phyloP scores from a whole-genome alignment of 352 stramenopile species.

The Globisporangium echinulatum region DNA sequence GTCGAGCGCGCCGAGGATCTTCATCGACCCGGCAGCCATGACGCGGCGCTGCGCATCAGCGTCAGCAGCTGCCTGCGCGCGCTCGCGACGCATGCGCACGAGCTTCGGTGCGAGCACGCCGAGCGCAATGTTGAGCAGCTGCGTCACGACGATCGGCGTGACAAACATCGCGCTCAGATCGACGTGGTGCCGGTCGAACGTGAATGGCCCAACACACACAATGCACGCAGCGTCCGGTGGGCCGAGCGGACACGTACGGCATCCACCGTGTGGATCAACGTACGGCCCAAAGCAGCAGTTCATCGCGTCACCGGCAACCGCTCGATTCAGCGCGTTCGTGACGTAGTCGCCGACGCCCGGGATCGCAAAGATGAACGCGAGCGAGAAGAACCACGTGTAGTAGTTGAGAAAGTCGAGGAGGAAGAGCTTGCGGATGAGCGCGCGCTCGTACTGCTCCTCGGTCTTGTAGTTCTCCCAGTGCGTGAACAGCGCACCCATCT shows the following conservation, averaged over 20 bases:
- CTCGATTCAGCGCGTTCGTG: conserved; percentile 80
- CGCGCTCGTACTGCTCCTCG: conserved; percentile 78
- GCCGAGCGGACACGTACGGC: conserved; percentile 54
- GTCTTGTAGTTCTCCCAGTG: conserved; percentile 87
- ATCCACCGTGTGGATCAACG: conserved; percentile 63
- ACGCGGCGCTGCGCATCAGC: conserved; percentile 60
- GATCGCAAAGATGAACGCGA: conserved; percentile 86
- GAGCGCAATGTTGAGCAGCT: conserved; percentile 73
- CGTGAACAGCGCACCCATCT: conserved; percentile 77
- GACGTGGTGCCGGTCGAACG: conserved; percentile 81
- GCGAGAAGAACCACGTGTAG: conserved; percentile 89
- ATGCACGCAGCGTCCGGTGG: conserved; percentile 65
- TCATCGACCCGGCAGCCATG: conserved; percentile 63
- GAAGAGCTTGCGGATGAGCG: conserved; percentile 81
- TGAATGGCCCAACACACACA: conserved; percentile 74
- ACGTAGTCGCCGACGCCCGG: conserved; percentile 75
- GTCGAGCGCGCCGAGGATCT: conserved; percentile 73
- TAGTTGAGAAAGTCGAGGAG: conserved; percentile 87
- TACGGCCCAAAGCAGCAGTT: conserved; percentile 88
- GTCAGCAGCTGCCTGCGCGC: conserved; percentile 51
- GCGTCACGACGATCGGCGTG: conserved; percentile 80
- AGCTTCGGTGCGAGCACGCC: conserved; percentile 59
- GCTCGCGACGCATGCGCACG: conserved; percentile 59
- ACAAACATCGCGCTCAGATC: conserved; percentile 83
- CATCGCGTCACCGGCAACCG: conserved; percentile 73